Evolutionary conservation across 208 protist genomes (phyloP).

Genomic region (Porcisia hertigi): DNA sequence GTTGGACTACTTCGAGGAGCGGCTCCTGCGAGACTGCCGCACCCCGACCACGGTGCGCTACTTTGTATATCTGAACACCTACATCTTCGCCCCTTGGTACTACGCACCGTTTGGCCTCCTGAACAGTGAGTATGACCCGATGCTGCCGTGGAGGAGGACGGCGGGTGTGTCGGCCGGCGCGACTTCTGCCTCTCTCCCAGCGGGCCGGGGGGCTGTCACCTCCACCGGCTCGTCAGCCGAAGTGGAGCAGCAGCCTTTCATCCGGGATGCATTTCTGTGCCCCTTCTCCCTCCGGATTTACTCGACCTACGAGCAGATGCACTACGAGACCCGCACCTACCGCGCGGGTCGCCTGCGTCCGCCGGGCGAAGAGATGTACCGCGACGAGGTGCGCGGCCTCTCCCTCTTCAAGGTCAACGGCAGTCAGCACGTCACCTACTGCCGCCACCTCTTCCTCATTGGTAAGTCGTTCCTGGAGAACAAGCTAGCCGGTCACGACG

Average conservation of each 20-base stretch:
- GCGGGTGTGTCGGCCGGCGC: neutral
- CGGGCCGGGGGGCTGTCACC: neutral
- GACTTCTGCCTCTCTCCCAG: neutral
- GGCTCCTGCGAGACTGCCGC: constrained; percentile 76
- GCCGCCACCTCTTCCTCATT: constrained; percentile 82
- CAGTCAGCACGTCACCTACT: constrained; percentile 77
- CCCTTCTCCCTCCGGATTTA: constrained; percentile 86
- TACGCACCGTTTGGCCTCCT: constrained; percentile 85
- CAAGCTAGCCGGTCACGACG: constrained; percentile 87
- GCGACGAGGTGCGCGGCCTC: constrained; percentile 67
- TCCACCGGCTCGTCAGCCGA: neutral
- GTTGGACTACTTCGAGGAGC: constrained; percentile 84
- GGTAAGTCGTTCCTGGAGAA: constrained; percentile 92
- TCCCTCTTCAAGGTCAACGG: constrained; percentile 87
- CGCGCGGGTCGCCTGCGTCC: constrained; percentile 59
- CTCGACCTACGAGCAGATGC: constrained; percentile 68
- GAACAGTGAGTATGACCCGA: constrained; percentile 65
- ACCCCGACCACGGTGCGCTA: constrained; percentile 82
- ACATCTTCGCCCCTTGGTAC: constrained; percentile 87
- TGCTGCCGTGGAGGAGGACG: constrained; percentile 23
- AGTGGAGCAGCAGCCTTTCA: constrained; percentile 47
- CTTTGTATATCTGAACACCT: constrained; percentile 70
- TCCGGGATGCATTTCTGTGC: constrained; percentile 83
- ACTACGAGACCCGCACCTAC: constrained; percentile 68
- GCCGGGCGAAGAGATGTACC: constrained; percentile 82